A percentile compares a stretch with the other conserved stretches of the same genome.
Evolutionary conservation across 345 rosid genomes (phyloP).

Genomic region (Citrus glauca): DNA sequence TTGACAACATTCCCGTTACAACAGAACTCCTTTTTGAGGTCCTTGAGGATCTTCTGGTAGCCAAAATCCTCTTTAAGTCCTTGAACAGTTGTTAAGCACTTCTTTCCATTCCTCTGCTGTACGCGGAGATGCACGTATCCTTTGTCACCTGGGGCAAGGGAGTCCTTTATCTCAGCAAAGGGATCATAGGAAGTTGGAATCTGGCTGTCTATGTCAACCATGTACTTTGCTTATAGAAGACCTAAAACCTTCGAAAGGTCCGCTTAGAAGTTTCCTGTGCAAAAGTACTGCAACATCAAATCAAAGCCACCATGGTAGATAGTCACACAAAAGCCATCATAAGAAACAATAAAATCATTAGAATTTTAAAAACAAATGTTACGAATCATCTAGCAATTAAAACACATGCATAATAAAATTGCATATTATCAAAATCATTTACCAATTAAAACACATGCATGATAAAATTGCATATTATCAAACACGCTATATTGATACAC

Average conservation of each 20-base stretch:
- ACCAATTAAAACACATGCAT: no score
- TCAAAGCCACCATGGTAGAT: neutral
- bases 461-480: no score
- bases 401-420: no score
- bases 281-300: neutral
- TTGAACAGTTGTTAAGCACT: slow-evolving; percentile 72
- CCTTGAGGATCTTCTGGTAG: slow-evolving; percentile 75
- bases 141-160: slow-evolving; percentile 50
- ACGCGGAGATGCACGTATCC: slow-evolving; percentile 68
- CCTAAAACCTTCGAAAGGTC: neutral
- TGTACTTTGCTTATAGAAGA: slow-evolving; percentile 42
- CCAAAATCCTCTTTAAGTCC: slow-evolving; percentile 67
- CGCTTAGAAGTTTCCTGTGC: neutral
- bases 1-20: slow-evolving; percentile 89
- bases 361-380: no score
- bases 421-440: no score
- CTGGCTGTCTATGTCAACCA: slow-evolving; percentile 64
- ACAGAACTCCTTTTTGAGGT: slow-evolving; percentile 75
- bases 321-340: neutral
- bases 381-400: no score
- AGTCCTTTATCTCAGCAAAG: slow-evolving; percentile 52
- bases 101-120: slow-evolving; percentile 83
- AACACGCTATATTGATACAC: no score
- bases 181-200: slow-evolving; percentile 72
- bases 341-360: no score